These are phyloP conservation scores for Lactarius quietus DNA, from an alignment of 768 basidiomycete genomes.

Conservation along the genomic window DNA sequence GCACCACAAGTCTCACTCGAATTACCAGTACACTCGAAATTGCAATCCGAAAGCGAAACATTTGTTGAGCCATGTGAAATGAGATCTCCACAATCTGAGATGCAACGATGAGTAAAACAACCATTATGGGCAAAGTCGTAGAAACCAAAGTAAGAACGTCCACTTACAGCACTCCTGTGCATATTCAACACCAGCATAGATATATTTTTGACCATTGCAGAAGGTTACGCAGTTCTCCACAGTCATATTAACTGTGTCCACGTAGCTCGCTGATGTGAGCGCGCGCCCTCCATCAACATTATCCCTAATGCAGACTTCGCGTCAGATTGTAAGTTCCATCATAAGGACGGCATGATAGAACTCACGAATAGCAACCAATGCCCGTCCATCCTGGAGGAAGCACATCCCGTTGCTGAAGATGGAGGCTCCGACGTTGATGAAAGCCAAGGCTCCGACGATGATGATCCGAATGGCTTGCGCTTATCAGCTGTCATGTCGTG, in stretches of 20 bases:
- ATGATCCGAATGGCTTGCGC: not conserved
- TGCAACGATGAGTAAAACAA: constrained; percentile 3
- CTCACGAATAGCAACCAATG: constrained; percentile 60
- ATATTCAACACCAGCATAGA: constrained; percentile 71
- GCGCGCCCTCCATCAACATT: constrained; percentile 53
- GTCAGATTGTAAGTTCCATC: constrained; percentile 30
- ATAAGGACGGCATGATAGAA: constrained; percentile 11
- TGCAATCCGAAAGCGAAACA: constrained; percentile 52
- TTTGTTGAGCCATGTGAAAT: constrained; percentile 45
- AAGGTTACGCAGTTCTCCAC: constrained; percentile 48
- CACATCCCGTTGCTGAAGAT: constrained; percentile 18
- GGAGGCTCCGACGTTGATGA: constrained; percentile 10
- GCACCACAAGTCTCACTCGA: constrained; percentile 58
- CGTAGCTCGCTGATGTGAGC: constrained; percentile 46
- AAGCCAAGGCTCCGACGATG: constrained; percentile 3
- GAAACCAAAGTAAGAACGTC: not conserved
- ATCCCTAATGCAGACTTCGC: constrained; percentile 44
- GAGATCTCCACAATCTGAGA: constrained; percentile 59
- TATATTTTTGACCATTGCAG: constrained; percentile 44
- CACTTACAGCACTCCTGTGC: constrained; percentile 60
- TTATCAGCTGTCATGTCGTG: constrained; percentile 1
- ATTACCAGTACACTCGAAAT: constrained; percentile 58
- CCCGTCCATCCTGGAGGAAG: constrained; percentile 56
- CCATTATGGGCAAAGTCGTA: not conserved
- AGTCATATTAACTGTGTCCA: constrained; percentile 55